Base-by-base conservation (phyloP, 2,329 filamentous ascomycete species). In the Penicillium olsonii region DNA sequence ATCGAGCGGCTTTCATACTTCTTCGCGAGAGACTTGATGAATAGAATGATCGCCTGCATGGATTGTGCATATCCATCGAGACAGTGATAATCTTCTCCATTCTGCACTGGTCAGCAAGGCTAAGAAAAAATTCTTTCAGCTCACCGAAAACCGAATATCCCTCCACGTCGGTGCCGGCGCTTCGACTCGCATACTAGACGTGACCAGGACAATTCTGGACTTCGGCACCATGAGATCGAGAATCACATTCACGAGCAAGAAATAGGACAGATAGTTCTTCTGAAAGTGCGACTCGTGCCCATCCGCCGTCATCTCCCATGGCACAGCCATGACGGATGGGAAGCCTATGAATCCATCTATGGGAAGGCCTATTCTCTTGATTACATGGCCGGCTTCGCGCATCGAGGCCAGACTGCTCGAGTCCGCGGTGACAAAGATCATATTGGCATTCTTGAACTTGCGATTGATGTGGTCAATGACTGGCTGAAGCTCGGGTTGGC, bases 1-100 rank as follows among this genome's bases (percentile, higher is more conserved):
- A 63, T 57, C 2, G 49, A 56, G 24, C 42, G 34, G 26, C 41
- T 27, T 3, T 18, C 18, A 24, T 42, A 47, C n/a, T 33, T 38
- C 12, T 45, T 45, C 12, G 61, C 59, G 18, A 66, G 37, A 19
- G 46, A 53, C 45, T 64, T 64, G 24, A 48, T 42, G 26, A 65
- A 59, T 39, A 59, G 37, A 37, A 66, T 54, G 43, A 65, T 63
- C 20, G 63, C 63, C 39, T 63, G 56, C 59, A 59, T 65, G 4
- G 63, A 62, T 29, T 59, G 59, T 4, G 60, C 53, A 41, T 60
- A 65, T 8, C 50, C 63, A 47, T 65, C 60, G 2, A 65, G 42
- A 18, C 54, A 44, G 29, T 64, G 57, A 49, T 66, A 66, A 1
- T 35, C 50, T 20, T 60, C 52, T 2, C 62, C 61, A 51, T 63